Evolutionary conservation across 768 basidiomycete species (phyloP), one percentile per base, ranked within the genome.

Genomic region (Collybia mongolica): DNA sequence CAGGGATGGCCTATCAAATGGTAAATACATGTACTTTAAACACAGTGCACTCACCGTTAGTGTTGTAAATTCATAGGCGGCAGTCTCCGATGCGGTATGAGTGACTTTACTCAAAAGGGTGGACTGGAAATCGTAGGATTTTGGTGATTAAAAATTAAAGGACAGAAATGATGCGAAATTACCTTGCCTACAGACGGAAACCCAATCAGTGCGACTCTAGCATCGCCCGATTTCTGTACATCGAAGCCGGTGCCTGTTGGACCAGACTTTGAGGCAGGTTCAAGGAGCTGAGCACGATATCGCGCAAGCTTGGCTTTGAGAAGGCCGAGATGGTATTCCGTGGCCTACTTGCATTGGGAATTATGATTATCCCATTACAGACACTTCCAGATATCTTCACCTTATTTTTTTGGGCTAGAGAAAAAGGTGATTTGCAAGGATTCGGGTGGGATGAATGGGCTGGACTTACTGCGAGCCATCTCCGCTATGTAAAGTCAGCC

Each of bases 151-250:
- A 26, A 15, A 20, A 32, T 32, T 47, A 28, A 47, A 32, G 20
- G 8, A 48, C 17, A 17, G 18, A 32, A 39, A 50, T 50, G 17
- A 39, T 14, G 45, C 15, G 11, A 8, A 50, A 60, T 26, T 54
- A 81, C 88, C 78, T 90, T 91, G 62, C 95, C 96, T 41, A 97
- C 93, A 5, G 94, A 96, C 0, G 95, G 96, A 69, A 98, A 97
- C 7, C 96, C 95, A 40, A 97, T 97, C 48, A 97, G 72, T 18
- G 93, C 91, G 19, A 95, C 88, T 62, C 93, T 75, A 37, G 93
- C 93, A 72, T 96, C 94, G 52, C 93, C 93, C 8, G 77, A 76
- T 54, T 80, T 80, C 58, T 78, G 89, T 1, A 94, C 93, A 58
- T 93, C 93, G 53, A 95, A 96, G 2, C 93, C 94, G 50, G 85